phyloP scores from a whole-genome alignment of 176 grass and related monocot genomes.

The Bromus sterilis region DNA sequence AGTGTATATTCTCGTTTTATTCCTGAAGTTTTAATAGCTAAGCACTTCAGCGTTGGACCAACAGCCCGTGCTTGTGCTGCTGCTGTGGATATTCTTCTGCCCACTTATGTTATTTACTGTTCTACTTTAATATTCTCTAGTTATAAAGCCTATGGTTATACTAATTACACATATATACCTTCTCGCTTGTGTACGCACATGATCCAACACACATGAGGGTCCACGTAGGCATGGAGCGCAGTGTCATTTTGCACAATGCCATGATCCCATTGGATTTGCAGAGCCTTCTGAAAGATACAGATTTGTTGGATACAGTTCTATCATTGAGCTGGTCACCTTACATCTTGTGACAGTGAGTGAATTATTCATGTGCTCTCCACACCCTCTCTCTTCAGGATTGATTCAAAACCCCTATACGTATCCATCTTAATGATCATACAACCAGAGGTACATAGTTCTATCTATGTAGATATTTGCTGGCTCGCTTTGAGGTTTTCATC shows the following conservation, averaged over 20 bases:
- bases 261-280: conserved; percentile 65
- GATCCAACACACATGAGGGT: conserved; percentile 30
- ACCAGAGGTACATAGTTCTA: conserved; percentile 9
- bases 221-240: conserved; percentile 49
- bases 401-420: conserved; percentile 60
- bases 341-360: conserved; percentile 45
- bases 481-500: conserved; percentile 27
- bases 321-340: conserved; percentile 56
- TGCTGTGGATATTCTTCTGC: neutral
- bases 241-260: conserved; percentile 58
- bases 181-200: conserved; percentile 1
- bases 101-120: conserved; percentile 5
- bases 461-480: conserved; percentile 11
- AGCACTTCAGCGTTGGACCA: neutral
- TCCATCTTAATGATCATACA: conserved; percentile 59
- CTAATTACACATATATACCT: conserved; percentile 2
- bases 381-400: conserved; percentile 33
- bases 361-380: neutral
- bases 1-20: neutral
- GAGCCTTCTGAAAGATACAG: conserved; percentile 68
- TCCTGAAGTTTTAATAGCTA: neutral
- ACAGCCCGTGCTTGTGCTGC: neutral
- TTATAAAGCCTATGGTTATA: neutral
- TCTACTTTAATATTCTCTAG: neutral
- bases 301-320: conserved; percentile 56